A percentile compares a stretch with the other conserved stretches of the same genome.
Conservation (phyloP, 2,329 filamentous ascomycete genomes). For the Trichoderma citrinoviride region DNA sequence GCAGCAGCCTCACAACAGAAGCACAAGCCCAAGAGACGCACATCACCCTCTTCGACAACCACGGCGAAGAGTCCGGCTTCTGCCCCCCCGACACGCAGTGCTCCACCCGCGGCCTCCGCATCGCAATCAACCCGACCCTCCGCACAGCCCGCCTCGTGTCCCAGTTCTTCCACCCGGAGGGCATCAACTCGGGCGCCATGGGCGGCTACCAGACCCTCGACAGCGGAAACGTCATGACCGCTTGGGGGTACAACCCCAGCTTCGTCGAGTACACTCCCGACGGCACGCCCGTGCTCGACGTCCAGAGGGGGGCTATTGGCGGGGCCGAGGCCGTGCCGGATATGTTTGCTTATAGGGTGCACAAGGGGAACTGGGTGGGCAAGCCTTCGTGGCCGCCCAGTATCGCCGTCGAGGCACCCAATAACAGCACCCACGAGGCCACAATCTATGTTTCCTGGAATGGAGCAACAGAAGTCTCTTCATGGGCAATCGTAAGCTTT, state of each 20-base stretch:
- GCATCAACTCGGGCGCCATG: conserved; percentile 7
- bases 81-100: neutral
- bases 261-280: conserved; percentile 7
- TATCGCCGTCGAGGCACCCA: neutral
- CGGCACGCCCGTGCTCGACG: neutral
- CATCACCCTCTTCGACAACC: conserved; percentile 14
- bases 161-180: neutral
- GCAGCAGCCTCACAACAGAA: too few species aligned
- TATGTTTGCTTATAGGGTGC: conserved; percentile 13
- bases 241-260: neutral
- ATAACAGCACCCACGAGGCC: neutral
- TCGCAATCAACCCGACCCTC: neutral
- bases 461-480: neutral
- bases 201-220: neutral
- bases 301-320: neutral
- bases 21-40: neutral
- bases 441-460: conserved; percentile 9
- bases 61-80: neutral
- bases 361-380: neutral
- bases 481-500: conserved; percentile 6
- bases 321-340: neutral
- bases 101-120: neutral
- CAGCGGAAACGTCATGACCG: conserved; percentile 1
- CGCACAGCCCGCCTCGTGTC: neutral
- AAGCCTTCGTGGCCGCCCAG: neutral